Evolutionary conservation across 176 grass and related monocot species (phyloP).

Genomic region (Aegilops longissima): DNA sequence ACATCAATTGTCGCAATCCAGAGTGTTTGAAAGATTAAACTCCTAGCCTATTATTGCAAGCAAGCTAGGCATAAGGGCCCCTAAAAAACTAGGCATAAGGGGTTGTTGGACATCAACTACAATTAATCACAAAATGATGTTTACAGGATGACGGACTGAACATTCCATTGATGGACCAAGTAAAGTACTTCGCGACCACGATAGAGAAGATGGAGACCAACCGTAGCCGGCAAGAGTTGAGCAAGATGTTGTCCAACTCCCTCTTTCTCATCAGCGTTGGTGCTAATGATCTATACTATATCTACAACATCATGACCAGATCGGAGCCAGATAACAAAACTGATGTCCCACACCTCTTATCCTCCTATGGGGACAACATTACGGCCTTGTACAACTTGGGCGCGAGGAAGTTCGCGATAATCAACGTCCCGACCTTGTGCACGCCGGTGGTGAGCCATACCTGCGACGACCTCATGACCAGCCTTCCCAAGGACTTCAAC

Average conservation of each 20-base stretch:
- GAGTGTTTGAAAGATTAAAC: too few species aligned
- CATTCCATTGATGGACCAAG: neutral
- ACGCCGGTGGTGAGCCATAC: neutral
- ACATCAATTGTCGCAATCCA: too few species aligned
- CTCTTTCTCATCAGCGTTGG: slow-evolving; percentile 17
- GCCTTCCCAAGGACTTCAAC: slow-evolving; percentile 16
- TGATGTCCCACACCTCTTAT: neutral
- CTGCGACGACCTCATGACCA: neutral
- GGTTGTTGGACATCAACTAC: neutral
- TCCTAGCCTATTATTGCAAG: too few species aligned
- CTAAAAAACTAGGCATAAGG: too few species aligned
- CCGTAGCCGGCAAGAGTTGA: neutral
- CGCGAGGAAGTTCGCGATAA: slow-evolving; percentile 29
- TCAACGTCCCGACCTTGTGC: slow-evolving; percentile 22
- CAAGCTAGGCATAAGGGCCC: too few species aligned
- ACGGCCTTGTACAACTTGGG: slow-evolving; percentile 17
- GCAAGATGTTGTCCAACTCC: neutral
- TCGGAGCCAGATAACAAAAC: neutral
- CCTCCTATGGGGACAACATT: neutral
- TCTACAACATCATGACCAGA: neutral
- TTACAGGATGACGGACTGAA: neutral
- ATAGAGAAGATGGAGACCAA: neutral
- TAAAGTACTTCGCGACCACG: neutral
- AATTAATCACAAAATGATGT: neutral
- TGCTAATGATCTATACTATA: neutral